Conservation (phyloP, 495 filamentous ascomycete species). For the Penicillium canescens region DNA sequence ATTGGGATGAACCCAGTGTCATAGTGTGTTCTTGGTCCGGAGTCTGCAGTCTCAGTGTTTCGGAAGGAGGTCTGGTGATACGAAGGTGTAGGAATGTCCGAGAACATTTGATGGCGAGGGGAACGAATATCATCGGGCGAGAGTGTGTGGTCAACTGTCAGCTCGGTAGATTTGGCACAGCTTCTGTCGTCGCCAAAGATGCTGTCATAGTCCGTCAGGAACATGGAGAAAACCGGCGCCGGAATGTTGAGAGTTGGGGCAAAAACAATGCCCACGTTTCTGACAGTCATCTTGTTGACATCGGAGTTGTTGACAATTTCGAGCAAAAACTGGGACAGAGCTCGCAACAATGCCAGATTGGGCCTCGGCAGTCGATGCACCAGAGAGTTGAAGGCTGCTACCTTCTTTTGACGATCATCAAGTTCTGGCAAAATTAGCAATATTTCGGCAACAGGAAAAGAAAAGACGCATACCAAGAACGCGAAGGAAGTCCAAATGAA, state of each 20-base stretch:
- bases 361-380: slow-evolving; percentile 78
- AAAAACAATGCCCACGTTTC: slow-evolving; percentile 97
- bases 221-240: slow-evolving; percentile 88
- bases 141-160: slow-evolving; percentile 43
- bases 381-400: slow-evolving; percentile 79
- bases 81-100: slow-evolving; percentile 65
- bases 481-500: slow-evolving; percentile 84
- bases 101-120: slow-evolving; percentile 68
- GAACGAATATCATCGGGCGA: slow-evolving; percentile 63
- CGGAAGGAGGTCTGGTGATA: slow-evolving; percentile 63
- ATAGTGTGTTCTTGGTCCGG: slow-evolving; percentile 29
- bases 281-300: slow-evolving; percentile 96
- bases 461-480: slow-evolving; percentile 68
- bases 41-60: slow-evolving; percentile 22
- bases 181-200: slow-evolving; percentile 67
- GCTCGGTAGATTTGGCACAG: slow-evolving; percentile 32
- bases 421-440: slow-evolving; percentile 48
- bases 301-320: slow-evolving; percentile 86
- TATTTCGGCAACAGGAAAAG: not conserved
- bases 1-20: slow-evolving; percentile 65
- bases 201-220: slow-evolving; percentile 83
- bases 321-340: slow-evolving; percentile 82
- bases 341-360: slow-evolving; percentile 77
- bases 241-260: slow-evolving; percentile 98
- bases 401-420: slow-evolving; percentile 72